Evolutionary conservation across 1,284 basidiomycete genomes (phyloP).

Genomic region (Wolfiporia cocos): DNA sequence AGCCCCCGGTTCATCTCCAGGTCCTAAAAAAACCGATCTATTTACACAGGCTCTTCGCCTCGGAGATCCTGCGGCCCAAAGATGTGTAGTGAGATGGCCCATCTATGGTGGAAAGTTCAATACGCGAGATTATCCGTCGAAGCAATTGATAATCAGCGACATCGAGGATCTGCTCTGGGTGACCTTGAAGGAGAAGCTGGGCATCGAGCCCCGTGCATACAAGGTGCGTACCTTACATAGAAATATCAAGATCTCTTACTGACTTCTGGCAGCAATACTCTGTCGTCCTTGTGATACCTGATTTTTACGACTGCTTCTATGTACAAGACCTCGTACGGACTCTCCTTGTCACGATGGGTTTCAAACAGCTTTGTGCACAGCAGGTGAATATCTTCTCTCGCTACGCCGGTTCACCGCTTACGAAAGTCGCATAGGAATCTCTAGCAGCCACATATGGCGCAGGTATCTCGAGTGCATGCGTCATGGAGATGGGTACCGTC

Average conservation of each 20-base stretch:
- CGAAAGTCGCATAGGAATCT: slow-evolving; percentile 64
- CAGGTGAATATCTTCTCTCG: slow-evolving; percentile 48
- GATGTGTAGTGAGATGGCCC: slow-evolving; percentile 75
- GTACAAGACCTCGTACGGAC: slow-evolving; percentile 77
- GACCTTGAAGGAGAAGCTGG: slow-evolving; percentile 57
- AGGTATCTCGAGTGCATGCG: slow-evolving; percentile 90
- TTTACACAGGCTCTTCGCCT: slow-evolving; percentile 70
- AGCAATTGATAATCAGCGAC: slow-evolving; percentile 71
- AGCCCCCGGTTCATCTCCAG: background rate
- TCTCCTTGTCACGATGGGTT: slow-evolving; percentile 79
- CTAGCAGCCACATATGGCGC: slow-evolving; percentile 94
- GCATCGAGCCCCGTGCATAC: slow-evolving; percentile 51
- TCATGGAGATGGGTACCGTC: slow-evolving; percentile 90
- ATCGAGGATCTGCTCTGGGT: slow-evolving; percentile 65
- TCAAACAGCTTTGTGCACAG: slow-evolving; percentile 87
- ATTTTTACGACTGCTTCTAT: slow-evolving; percentile 84
- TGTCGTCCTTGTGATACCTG: slow-evolving; percentile 87
- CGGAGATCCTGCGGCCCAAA: slow-evolving; percentile 57
- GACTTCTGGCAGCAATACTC: slow-evolving; percentile 82
- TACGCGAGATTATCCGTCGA: slow-evolving; percentile 66
- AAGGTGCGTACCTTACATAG: slow-evolving; percentile 40
- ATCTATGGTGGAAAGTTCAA: slow-evolving; percentile 77
- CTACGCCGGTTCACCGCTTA: background rate
- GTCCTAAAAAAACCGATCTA: too few relatives aligned
- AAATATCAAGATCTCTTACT: too few relatives aligned